Base-by-base conservation (phyloP, 2,329 filamentous ascomycete genomes). In the Graphiopsis chlorocephala region DNA sequence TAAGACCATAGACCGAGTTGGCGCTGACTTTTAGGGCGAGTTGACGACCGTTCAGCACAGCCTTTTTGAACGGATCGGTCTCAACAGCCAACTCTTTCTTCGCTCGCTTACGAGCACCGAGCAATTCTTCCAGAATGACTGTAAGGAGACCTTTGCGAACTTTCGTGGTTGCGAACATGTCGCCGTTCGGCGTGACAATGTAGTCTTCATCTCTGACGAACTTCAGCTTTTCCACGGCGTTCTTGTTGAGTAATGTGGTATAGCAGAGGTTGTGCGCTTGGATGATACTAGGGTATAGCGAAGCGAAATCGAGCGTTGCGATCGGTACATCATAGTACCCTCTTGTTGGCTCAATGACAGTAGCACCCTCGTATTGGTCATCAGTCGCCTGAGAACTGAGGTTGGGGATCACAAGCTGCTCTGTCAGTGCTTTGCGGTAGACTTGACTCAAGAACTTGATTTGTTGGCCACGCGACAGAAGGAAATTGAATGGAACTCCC, bases 251-350 rank as follows among this genome's bases (percentile, higher is more conserved):
- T 33, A 98, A 82, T 0, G 95, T 99, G 0, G 95, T 99, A 76
- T 99, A 99, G 78, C 95, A 99, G 25, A 99, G 86, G 71, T 99
- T 99, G 80, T 99, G 95, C 0, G 95, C 95, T 79, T 98, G 94
- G 77, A 99, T 99, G 74, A 99, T 99, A 81, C 93, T 97, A 25
- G 95, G 95, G 72, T 99, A 99, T 68, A 99, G 88, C 33, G 95
- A 98, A 6, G 95, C 95, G 72, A 99, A 99, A 92, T 99, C 95
- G 50, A 99, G 88, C 0, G 95, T 99, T 1, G 95, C 95, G 68
- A 99, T 90, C 1, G 95, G 95, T 28, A 96, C 92, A 72, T 95
- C 89, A 78, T 99, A 98, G 78, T 96, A 99, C 33, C 91, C 93
- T 78, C 93, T 88, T 20, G 88, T 91, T 0, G 95, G 95, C 75